Base-by-base conservation (phyloP, 2,329 filamentous ascomycete species). In the Penicillium sp. region DNA sequence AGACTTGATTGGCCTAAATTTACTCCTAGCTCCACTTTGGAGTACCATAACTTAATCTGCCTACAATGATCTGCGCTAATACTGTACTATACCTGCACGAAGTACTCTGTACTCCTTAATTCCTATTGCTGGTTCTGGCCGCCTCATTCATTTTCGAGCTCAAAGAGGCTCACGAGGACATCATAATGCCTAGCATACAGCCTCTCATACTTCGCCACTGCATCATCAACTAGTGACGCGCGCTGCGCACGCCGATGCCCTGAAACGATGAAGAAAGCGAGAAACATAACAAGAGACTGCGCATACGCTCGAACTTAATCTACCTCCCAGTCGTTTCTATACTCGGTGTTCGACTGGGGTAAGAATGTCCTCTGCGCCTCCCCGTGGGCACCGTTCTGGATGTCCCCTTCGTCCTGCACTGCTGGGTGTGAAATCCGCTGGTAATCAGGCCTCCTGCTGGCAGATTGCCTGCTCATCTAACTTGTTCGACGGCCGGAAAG, bases 311-410 rank as follows among this genome's bases (percentile, higher is more conserved):
- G 59, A 45, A 57, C 47, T 61, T 40, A 57, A 19, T 61, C 38
- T 49, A 40, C 38, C 47, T 61, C 28, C 59, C 38, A 61, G 38
- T 61, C 30, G 22, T 61, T 61, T 30, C 30, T 26, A 51, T 40
- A 26, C 47, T 57, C n/a, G 9, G 45, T 53, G 28, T 54, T 61
- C 8, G 54, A 53, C 53, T 54, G 47, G 38, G 59, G 38, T 58
- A 57, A 53, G 9, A 61, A 49, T 53, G 37, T 58, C 13, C 59
- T 57, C 49, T 40, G 54, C 30, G 59, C 1, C 28, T 57, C 53
- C 38, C 33, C 37, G 13, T 30, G 30, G 49, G 30, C 28, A 53
- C 49, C 49, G 28, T 72, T 65, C 30, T 33, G 9, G 9, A 33
- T 33, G 9, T 33, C 30, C 30, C 9, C 30, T 33, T 33, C 9